phyloP scores from a whole-genome alignment of 768 basidiomycete species.

The Boletus vermiculosoides region DNA sequence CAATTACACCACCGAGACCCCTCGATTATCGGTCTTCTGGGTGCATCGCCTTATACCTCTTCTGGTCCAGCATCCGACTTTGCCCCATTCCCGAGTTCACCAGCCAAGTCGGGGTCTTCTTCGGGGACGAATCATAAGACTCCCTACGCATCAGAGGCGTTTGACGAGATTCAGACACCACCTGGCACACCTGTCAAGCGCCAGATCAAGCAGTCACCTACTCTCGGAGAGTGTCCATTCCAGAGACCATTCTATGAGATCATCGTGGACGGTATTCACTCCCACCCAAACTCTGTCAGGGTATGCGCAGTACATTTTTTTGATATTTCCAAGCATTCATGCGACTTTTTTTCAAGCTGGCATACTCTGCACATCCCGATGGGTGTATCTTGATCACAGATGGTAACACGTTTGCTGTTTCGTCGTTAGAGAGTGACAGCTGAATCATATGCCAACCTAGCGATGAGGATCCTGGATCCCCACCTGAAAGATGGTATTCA shows the following conservation, averaged over 20 bases:
- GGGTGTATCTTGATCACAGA: conserved; percentile 90
- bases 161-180: conserved; percentile 57
- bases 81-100: conserved; percentile 21
- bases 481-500: conserved; percentile 80
- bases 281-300: conserved; percentile 85
- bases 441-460: conserved; percentile 36
- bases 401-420: conserved; percentile 45
- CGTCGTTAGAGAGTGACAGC: not conserved
- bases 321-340: not conserved
- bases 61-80: conserved; percentile 37
- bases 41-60: conserved; percentile 65
- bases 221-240: conserved; percentile 46
- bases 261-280: conserved; percentile 90
- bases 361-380: conserved; percentile 79
- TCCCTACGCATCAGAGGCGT: conserved; percentile 54
- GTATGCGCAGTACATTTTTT: conserved; percentile 41
- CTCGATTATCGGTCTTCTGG: conserved; percentile 85
- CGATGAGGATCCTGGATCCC: conserved; percentile 85
- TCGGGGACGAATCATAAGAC: conserved; percentile 15
- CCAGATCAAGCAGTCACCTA: conserved; percentile 29
- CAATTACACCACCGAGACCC: conserved; percentile 89
- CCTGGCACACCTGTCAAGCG: conserved; percentile 47
- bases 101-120: conserved; percentile 11
- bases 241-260: conserved; percentile 82
- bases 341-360: conserved; percentile 48